Conservation (phyloP, 176 grass and related monocot species). For the Typha latifolia region DNA sequence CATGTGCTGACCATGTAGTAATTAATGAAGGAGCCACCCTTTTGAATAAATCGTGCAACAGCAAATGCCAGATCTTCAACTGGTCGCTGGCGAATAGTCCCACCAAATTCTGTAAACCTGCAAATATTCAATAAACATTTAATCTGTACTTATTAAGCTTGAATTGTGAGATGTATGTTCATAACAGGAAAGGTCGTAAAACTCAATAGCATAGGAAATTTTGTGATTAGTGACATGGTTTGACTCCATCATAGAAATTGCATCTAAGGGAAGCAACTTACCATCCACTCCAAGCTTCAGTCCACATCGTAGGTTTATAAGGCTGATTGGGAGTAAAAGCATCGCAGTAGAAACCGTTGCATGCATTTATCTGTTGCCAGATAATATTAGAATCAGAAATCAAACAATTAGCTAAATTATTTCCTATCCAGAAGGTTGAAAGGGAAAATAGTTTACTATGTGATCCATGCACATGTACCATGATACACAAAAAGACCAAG, state of each 20-base stretch:
- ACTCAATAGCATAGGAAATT: no score
- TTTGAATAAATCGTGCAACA: conserved; percentile 90
- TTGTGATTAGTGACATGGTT: neutral
- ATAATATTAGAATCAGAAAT: conserved; percentile 10
- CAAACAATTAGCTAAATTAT: neutral
- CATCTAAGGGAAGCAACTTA: conserved; percentile 19
- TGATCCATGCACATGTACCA: no score
- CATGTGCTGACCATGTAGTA: conserved; percentile 81
- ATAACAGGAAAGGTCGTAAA: neutral
- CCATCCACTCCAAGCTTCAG: conserved; percentile 99
- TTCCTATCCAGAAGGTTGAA: neutral
- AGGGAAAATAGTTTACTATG: no score
- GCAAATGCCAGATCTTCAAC: conserved; percentile 89
- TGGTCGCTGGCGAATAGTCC: conserved; percentile 73
- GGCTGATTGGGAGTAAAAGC: conserved; percentile 75
- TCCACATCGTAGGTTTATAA: conserved; percentile 97
- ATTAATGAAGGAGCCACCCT: conserved; percentile 98
- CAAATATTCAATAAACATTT: conserved; percentile 13
- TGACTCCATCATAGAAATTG: neutral
- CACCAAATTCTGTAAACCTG: conserved; percentile 98
- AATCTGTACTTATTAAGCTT: conserved; percentile 1
- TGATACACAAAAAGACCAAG: no score
- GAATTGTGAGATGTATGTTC: neutral
- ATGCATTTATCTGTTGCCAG: conserved; percentile 78
- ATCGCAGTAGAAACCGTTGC: conserved; percentile 99